Evolutionary conservation across 179 eudicot genomes (phyloP), one percentile per base, ranked within the genome.

Genomic region (Monotropa hypopitys): DNA sequence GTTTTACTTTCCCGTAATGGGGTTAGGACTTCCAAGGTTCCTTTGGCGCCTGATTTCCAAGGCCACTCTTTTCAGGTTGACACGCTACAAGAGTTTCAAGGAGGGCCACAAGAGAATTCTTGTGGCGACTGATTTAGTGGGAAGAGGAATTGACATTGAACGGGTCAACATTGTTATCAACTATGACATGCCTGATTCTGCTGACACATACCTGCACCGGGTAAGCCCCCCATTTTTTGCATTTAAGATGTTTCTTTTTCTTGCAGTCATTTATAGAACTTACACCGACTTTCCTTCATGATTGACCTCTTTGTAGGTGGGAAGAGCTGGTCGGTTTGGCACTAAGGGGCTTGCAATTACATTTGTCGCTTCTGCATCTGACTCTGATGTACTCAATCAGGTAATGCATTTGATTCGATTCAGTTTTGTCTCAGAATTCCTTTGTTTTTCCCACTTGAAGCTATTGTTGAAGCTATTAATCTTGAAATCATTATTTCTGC

Each of bases 141-240:
- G 98, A 35, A 87, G 97, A 75, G 97, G 98, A 68, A 93, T 94
- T 30, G 98, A 94, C 74, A 94, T 94, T 71, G 98, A 94, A 75
- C 88, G 98, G 23, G 98, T 94, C 7, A 94, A 94, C 82, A 94
- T 94, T 56, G 98, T 94, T 56, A 94, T 94, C 76, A 94, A 94
- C 78, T 94, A 94, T 79, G 98, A 94, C 80, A 94, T 94, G 98
- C 98, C 98, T 0, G 98, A 94, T 82, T 92, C 97, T 62, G 98
- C 98, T 0, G 98, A 94, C 84, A 94, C 98, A 0, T 94, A 94
- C 76, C 82, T 94, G 78, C 98, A 94, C 73, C 84, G 98, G 86
- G 98, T 94, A 76, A 7, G 86, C 63, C 15, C 43, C 63, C 7
- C 26, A 4, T 56, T 75, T 40, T 57, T 50, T 23, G 59, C 33